A percentile compares a stretch with the other conserved stretches of the same genome.
Conservation (phyloP, 2,329 filamentous ascomycete species). For the Myriosclerotinia curreyana region DNA sequence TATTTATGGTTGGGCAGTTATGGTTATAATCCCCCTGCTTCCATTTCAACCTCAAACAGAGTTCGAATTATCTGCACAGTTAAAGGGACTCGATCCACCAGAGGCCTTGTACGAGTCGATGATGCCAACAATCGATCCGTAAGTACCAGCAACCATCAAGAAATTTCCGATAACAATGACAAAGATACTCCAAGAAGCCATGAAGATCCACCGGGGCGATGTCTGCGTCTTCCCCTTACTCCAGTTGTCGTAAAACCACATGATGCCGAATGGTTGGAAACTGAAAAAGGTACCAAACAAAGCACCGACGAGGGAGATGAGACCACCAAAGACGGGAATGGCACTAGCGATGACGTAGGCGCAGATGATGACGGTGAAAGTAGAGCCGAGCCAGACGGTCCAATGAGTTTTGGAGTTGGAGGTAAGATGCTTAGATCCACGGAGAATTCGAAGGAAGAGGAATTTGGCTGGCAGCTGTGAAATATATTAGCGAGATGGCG, state of each 20-base stretch:
- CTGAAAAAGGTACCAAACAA: conserved; percentile 17
- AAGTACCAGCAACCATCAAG: conserved; percentile 18
- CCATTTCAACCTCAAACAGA: background rate
- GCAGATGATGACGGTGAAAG: conserved; percentile 43
- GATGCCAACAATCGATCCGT: conserved; percentile 14
- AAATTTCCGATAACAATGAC: conserved; percentile 5
- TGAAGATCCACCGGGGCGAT: conserved; percentile 7
- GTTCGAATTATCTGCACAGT: conserved; percentile 13
- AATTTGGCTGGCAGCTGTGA: conserved; percentile 46
- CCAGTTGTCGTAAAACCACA: conserved; percentile 20
- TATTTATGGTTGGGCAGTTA: background rate
- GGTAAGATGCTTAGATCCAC: conserved; percentile 50
- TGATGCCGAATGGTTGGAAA: conserved; percentile 14
- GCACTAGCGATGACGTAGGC: conserved; percentile 52
- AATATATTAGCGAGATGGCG: background rate
- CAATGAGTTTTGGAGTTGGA: conserved; percentile 51
- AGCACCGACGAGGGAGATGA: conserved; percentile 14
- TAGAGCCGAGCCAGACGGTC: conserved; percentile 50
- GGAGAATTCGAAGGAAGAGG: conserved; percentile 53
- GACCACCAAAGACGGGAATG: conserved; percentile 53
- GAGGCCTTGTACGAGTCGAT: conserved; percentile 2
- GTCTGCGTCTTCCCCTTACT: background rate
- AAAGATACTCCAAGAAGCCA: conserved; percentile 15
- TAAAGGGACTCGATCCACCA: conserved; percentile 1
- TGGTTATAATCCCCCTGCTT: background rate